Evolutionary conservation across 768 basidiomycete species (phyloP).

Genomic region (Suillus placidus): DNA sequence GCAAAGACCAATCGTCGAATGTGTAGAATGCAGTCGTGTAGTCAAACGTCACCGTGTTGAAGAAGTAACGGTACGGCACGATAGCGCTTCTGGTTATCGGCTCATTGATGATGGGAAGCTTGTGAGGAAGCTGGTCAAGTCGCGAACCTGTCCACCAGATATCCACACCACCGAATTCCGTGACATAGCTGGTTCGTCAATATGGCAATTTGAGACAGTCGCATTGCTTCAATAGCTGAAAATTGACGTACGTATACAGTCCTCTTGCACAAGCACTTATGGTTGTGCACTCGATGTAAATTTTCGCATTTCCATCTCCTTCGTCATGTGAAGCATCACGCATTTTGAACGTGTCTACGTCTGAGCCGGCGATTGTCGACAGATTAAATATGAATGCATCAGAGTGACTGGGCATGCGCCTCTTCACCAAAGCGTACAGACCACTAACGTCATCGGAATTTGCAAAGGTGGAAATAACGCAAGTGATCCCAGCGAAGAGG

Average conservation of each 20-base stretch:
- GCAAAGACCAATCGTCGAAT: conserved; percentile 42
- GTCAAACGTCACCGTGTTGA: conserved; percentile 47
- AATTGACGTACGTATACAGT: conserved; percentile 37
- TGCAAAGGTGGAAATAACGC: neutral
- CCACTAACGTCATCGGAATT: conserved; percentile 27
- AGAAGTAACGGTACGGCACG: conserved; percentile 43
- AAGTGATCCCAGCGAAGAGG: neutral
- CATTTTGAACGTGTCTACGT: conserved; percentile 37
- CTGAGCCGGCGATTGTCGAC: conserved; percentile 18
- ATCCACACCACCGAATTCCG: conserved; percentile 39
- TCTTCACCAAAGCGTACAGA: conserved; percentile 37
- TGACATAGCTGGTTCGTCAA: conserved; percentile 34
- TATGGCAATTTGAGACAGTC: neutral
- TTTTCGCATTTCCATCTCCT: conserved; percentile 14
- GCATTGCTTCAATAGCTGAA: neutral
- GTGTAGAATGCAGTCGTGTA: conserved; percentile 44
- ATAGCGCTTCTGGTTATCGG: conserved; percentile 36
- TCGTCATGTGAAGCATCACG: conserved; percentile 25
- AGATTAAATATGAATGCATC: conserved; percentile 36
- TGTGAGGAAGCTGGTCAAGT: conserved; percentile 32
- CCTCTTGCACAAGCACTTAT: conserved; percentile 42
- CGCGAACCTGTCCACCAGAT: conserved; percentile 49
- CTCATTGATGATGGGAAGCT: conserved; percentile 34
- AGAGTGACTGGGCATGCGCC: conserved; percentile 38
- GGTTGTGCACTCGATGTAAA: conserved; percentile 39